A percentile compares a stretch with the other conserved stretches of the same genome.
These are phyloP conservation scores for Begonia fuchsioides DNA, from an alignment of 306 rosid genomes.

Conservation along the genomic window DNA sequence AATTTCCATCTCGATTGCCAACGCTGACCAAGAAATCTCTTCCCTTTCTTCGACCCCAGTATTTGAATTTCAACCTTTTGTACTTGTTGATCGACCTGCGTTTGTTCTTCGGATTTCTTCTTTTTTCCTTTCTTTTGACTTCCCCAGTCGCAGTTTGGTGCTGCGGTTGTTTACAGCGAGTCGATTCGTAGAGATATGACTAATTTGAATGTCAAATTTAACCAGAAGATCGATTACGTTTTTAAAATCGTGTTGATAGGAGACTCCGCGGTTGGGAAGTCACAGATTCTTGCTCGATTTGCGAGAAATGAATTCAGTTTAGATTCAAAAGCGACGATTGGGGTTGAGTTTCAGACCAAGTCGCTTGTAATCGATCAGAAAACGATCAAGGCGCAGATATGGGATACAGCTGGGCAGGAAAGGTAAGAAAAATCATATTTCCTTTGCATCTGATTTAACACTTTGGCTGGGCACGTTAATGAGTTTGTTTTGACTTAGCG, in stretches of 20 bases:
- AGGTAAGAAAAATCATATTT: slow-evolving; percentile 24
- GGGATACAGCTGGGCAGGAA: slow-evolving; percentile 99
- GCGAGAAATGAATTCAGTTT: slow-evolving; percentile 56
- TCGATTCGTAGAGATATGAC: slow-evolving; percentile 23
- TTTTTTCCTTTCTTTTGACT: not conserved
- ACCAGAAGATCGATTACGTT: slow-evolving; percentile 73
- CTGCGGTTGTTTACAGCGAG: not conserved
- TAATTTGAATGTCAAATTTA: slow-evolving; percentile 41
- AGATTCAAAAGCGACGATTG: slow-evolving; percentile 81
- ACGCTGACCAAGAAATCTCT: too few relatives aligned
- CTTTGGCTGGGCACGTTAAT: not conserved
- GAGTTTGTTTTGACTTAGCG: not conserved
- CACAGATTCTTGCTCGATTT: slow-evolving; percentile 78
- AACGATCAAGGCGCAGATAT: slow-evolving; percentile 81
- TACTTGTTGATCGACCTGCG: not conserved
- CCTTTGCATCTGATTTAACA: not conserved
- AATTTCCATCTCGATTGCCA: too few relatives aligned
- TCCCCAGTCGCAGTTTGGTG: not conserved
- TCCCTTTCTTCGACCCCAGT: too few relatives aligned
- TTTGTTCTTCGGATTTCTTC: not conserved
- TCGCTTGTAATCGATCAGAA: slow-evolving; percentile 72
- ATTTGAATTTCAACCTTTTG: not conserved
- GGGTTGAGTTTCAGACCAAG: slow-evolving; percentile 85
- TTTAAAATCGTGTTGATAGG: slow-evolving; percentile 85
- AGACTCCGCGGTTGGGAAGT: slow-evolving; percentile 86